Conservation (phyloP, 352 stramenopile species). For the Aphanomyces euteiches region DNA sequence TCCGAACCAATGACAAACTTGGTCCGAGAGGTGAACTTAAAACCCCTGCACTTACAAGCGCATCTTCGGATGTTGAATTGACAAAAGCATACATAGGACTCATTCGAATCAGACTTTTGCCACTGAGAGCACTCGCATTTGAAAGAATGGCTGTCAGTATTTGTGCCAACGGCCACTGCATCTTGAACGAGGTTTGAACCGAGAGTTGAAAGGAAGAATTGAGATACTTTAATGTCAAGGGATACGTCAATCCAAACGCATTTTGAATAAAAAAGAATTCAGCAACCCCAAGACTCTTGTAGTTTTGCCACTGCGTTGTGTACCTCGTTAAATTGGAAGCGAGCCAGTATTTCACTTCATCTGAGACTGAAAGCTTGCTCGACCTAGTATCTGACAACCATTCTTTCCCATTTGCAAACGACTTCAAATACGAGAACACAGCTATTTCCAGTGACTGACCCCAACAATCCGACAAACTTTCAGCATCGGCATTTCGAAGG, state of each 20-base stretch:
- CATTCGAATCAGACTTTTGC: not conserved
- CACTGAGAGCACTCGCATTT: not conserved
- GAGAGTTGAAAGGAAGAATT: slow-evolving; percentile 11
- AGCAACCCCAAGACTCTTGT: slow-evolving; percentile 20
- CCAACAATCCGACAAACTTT: slow-evolving; percentile 1
- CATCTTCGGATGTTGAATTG: slow-evolving; percentile 2
- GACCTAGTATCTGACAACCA: not conserved
- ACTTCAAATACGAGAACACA: slow-evolving; percentile 10
- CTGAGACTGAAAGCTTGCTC: not conserved
- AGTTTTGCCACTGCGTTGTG: slow-evolving; percentile 29
- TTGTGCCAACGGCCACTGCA: slow-evolving; percentile 18
- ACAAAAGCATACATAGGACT: slow-evolving; percentile 6
- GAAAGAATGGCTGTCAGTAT: not conserved
- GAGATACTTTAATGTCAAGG: slow-evolving; percentile 19
- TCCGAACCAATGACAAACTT: not conserved
- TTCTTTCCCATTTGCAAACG: not conserved
- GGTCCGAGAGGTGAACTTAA: not conserved
- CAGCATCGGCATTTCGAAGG: slow-evolving; percentile 5
- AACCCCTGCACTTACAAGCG: not conserved
- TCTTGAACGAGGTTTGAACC: slow-evolving; percentile 15
- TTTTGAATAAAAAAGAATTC: slow-evolving; percentile 16
- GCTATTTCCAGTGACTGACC: not conserved
- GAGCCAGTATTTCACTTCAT: slow-evolving; percentile 23
- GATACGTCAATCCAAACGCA: slow-evolving; percentile 11
- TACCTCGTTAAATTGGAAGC: not conserved